These are phyloP conservation scores for Bonia amplexicaulis DNA, from an alignment of 176 grass and related monocot species.

Conservation along the genomic window DNA sequence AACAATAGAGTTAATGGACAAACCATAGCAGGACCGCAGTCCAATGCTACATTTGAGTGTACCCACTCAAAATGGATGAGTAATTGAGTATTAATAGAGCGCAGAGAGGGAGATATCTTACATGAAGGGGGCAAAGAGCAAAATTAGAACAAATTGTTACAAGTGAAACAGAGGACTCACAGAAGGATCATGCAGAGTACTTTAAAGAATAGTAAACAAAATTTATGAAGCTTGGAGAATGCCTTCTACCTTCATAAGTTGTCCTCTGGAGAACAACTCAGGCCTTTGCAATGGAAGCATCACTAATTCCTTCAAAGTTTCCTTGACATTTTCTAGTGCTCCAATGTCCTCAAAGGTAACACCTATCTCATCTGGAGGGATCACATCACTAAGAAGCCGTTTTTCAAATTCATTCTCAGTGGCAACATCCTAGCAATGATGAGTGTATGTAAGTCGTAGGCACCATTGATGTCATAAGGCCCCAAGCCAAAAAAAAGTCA, in stretches of 20 bases:
- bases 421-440: slow-evolving; percentile 61
- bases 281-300: slow-evolving; percentile 99
- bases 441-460: not conserved
- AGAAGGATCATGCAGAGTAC: not conserved
- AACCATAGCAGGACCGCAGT: not conserved
- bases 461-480: not conserved
- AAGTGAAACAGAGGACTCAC: not conserved
- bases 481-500: not conserved
- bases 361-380: slow-evolving; percentile 92
- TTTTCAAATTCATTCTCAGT: slow-evolving; percentile 99
- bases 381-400: slow-evolving; percentile 83
- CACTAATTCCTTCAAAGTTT: slow-evolving; percentile 95
- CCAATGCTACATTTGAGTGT: not conserved
- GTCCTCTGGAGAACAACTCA: slow-evolving; percentile 90
- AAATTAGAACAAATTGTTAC: not conserved
- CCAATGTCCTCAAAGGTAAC: slow-evolving; percentile 94
- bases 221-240: not conserved
- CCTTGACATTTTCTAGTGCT: slow-evolving; percentile 94
- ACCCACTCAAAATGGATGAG: not conserved
- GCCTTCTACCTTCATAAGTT: slow-evolving; percentile 81
- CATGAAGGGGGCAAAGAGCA: not conserved
- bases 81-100: not conserved
- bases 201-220: not conserved
- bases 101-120: not conserved
- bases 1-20: not conserved